These are phyloP conservation scores for Russula griseocarnosa DNA, from an alignment of 768 basidiomycete genomes.

Conservation along the genomic window DNA sequence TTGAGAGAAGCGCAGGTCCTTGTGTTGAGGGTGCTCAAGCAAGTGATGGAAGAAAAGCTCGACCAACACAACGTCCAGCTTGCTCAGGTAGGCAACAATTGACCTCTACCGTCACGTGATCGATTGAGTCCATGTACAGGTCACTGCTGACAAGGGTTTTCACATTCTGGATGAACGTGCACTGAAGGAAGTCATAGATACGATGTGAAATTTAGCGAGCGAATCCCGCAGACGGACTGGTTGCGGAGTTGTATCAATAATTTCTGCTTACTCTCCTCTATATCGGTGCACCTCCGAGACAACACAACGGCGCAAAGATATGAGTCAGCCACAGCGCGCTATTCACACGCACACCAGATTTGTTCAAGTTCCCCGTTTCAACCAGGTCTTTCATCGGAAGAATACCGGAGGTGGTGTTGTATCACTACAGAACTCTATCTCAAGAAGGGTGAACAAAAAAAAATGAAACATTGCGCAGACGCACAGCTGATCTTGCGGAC, in stretches of 20 bases:
- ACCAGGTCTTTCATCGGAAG: not conserved
- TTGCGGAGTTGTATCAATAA: constrained; percentile 16
- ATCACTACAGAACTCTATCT: not conserved
- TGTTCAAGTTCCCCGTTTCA: not conserved
- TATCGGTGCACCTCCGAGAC: not conserved
- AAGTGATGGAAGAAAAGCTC: constrained; percentile 99
- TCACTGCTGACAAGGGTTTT: constrained; percentile 81
- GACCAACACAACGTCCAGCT: constrained; percentile 98
- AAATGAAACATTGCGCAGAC: constrained; percentile 6
- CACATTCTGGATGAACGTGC: constrained; percentile 78
- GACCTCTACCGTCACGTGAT: not conserved
- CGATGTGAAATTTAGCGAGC: constrained; percentile 50
- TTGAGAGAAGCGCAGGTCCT: constrained; percentile 83
- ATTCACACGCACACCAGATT: not conserved
- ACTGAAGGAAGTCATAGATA: constrained; percentile 81
- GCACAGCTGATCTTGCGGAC: not conserved
- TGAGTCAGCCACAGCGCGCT: not conserved
- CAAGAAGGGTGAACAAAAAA: not conserved
- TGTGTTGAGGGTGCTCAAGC: constrained; percentile 87
- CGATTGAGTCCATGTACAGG: constrained; percentile 42
- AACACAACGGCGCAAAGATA: not conserved
- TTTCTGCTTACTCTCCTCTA: not conserved
- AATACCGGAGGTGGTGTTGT: not conserved
- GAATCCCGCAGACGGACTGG: not conserved
- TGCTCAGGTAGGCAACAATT: constrained; percentile 61